These are phyloP conservation scores for Micromonas commoda DNA, from an alignment of 139 green algal genomes.

Conservation along the genomic window DNA sequence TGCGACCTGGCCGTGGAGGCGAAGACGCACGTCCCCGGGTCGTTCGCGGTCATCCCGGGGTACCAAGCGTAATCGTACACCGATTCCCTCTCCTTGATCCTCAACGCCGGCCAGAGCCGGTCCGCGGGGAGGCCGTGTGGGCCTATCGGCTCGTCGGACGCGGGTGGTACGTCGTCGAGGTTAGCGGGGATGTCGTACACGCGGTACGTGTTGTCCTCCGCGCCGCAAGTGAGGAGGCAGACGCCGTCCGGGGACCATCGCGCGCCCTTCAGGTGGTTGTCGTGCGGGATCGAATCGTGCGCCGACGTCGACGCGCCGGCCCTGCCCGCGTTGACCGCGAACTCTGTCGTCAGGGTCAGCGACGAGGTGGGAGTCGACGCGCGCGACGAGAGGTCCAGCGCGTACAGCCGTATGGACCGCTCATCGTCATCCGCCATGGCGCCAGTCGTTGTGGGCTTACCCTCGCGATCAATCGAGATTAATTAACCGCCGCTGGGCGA, in stretches of 20 bases:
- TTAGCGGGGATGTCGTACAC: constrained; percentile 63
- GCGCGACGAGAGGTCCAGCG: not conserved
- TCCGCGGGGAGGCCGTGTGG: no score
- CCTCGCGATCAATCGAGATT: no score
- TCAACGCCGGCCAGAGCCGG: constrained; percentile 31
- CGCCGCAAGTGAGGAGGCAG: constrained; percentile 60
- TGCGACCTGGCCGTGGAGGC: constrained; percentile 61
- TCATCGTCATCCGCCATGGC: no score
- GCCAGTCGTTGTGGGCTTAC: no score
- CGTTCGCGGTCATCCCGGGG: constrained; percentile 48
- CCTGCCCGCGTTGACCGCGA: not conserved
- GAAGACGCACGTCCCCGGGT: constrained; percentile 69
- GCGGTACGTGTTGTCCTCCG: constrained; percentile 65
- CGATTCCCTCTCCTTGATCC: constrained; percentile 57
- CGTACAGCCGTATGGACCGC: not conserved
- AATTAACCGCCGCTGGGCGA: no score
- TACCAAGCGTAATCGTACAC: constrained; percentile 77
- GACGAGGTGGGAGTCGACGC: not conserved
- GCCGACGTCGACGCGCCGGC: no score
- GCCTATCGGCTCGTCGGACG: no score
- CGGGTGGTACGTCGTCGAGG: no score
- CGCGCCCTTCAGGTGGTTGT: constrained; percentile 72
- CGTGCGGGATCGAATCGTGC: not conserved
- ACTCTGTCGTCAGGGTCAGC: not conserved
- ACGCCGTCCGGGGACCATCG: constrained; percentile 72